Evolutionary conservation across 352 stramenopile species (phyloP), one percentile per base, ranked within the genome.

Genomic region (Pythium aphanidermatum): DNA sequence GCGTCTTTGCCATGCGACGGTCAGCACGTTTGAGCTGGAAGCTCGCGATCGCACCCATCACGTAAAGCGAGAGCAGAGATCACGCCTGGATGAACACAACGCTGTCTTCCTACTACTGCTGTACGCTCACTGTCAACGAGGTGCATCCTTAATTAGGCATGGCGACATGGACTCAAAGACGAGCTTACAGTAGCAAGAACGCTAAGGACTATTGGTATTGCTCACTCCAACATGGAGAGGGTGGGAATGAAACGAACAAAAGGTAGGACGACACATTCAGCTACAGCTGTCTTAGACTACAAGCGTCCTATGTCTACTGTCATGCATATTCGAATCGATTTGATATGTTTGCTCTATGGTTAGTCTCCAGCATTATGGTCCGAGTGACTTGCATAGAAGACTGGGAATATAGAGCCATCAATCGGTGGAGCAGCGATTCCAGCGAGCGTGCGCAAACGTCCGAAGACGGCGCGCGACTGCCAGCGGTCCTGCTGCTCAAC

Each of bases 371-470:
- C 77, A 92, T 92, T 72, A 92, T 82, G 3, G 80, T 88, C 80
- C 24, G 67, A 80, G 53, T 53, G 80, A 87, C 74, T 88, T 83
- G 78, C 76, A 86, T 54, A 90, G 68, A 87, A 89, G 80, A 92
- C 75, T 90, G 77, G 80, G 80, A 92, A 92, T 92, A 92, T 92
- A 83, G 77, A 89, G 80, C 80, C 77, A 83, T 92, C 80, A 75
- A 92, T 87, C 80, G 50, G 58, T 74, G 80, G 80, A 91, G 78
- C 78, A 87, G 51, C 39, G 77, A 52, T 87, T 89, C 81, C 67
- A 75, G 69, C 60, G 55, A 69, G 53, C 49, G n/a, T n/a, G n/a
- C n/a, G n/a, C n/a, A n/a, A n/a, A n/a, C n/a, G n/a, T n/a, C n/a
- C n/a, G n/a, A n/a, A n/a, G n/a, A n/a, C n/a, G n/a, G n/a, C n/a